These are phyloP conservation scores for Chaetomidium leptoderma DNA, from an alignment of 495 filamentous ascomycete species.

Conservation along the genomic window DNA sequence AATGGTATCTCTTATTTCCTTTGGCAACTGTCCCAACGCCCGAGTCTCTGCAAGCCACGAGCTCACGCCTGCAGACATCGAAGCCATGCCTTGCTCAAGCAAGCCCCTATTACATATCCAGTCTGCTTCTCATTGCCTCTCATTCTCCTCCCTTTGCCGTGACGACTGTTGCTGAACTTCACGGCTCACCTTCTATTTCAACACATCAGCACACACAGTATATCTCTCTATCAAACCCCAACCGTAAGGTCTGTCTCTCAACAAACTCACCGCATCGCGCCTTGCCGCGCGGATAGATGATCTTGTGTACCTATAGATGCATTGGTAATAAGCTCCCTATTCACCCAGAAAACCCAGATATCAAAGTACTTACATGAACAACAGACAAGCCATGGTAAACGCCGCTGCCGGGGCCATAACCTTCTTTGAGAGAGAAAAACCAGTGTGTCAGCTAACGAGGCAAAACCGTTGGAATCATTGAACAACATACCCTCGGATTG, in stretches of 20 bases:
- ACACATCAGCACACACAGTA: no score
- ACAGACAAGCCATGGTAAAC: conserved; percentile 46
- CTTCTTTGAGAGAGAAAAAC: conserved; percentile 28
- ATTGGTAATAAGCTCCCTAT: no score
- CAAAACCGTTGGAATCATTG: not conserved
- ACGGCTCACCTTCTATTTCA: conserved; percentile 1
- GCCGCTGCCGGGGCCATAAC: conserved; percentile 45
- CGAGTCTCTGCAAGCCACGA: not conserved
- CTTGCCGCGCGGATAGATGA: conserved; percentile 43
- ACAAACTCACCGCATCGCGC: conserved; percentile 39
- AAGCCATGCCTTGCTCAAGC: not conserved
- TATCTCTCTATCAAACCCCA: no score
- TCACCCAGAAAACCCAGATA: no score
- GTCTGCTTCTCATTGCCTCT: not conserved
- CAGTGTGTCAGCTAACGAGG: not conserved
- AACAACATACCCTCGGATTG: conserved; percentile 14
- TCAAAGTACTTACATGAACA: conserved; percentile 34
- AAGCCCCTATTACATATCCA: not conserved
- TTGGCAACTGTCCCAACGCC: no score
- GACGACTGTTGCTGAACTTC: conserved; percentile 6
- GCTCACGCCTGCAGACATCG: not conserved
- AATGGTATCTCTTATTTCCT: not conserved
- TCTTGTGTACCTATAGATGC: conserved; percentile 38
- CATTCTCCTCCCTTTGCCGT: not conserved
- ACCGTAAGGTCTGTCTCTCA: no score